Conservation (phyloP, 2,329 filamentous ascomycete species). For the Rutstroemia sydowiana region DNA sequence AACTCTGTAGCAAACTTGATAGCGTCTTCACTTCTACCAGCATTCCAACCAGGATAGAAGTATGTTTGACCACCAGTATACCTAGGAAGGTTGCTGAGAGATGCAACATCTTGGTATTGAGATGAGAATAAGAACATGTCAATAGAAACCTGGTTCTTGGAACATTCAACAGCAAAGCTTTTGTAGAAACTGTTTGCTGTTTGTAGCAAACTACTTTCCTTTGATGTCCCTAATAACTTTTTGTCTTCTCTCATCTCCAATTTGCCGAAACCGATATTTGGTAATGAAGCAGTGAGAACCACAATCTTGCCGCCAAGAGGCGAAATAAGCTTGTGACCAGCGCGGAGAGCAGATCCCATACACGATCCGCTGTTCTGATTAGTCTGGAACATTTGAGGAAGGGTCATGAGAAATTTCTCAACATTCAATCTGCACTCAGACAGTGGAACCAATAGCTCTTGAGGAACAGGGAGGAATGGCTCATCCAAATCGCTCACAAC, state of each 20-base stretch:
- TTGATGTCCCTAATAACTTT: conserved; percentile 87
- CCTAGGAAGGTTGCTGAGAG: conserved; percentile 85
- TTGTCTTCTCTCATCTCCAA: conserved; percentile 94
- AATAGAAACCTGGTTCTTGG: conserved; percentile 96
- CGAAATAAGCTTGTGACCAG: conserved; percentile 92
- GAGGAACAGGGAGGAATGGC: conserved; percentile 89
- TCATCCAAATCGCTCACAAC: conserved; percentile 94
- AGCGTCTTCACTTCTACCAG: conserved; percentile 84
- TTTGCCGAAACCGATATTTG: conserved; percentile 83
- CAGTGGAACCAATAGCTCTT: conserved; percentile 82
- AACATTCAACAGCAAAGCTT: conserved; percentile 97
- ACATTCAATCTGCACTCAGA: conserved; percentile 86
- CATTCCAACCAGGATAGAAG: conserved; percentile 97
- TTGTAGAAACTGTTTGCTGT: conserved; percentile 97
- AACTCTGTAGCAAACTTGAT: conserved; percentile 98
- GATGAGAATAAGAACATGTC: conserved; percentile 98
- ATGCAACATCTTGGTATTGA: conserved; percentile 95
- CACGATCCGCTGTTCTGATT: conserved; percentile 85
- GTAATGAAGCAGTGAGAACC: conserved; percentile 81
- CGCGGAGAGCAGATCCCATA: conserved; percentile 87
- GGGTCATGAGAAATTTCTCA: conserved; percentile 80
- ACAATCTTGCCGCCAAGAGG: conserved; percentile 92
- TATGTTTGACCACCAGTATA: conserved; percentile 98
- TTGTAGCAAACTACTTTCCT: conserved; percentile 80
- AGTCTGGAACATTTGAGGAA: conserved; percentile 95